Conservation (phyloP, 305 asterid species). For the Fraxinus velutina region DNA sequence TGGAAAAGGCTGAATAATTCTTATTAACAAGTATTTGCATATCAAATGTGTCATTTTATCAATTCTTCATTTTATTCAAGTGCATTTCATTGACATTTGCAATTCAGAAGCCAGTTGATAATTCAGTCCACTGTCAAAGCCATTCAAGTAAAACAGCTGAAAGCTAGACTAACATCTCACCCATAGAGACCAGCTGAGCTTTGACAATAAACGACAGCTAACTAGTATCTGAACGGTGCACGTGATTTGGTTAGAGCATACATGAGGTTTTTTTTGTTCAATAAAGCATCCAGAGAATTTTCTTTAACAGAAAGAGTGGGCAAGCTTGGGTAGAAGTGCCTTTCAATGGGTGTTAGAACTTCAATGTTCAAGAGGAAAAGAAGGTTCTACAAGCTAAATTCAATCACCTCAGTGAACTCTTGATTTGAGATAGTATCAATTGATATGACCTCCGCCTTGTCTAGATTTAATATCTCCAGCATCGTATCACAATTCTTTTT, state of each 20-base stretch:
- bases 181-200: conserved; percentile 3
- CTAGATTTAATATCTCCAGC: conserved; percentile 89
- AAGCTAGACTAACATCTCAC: conserved; percentile 4
- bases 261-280: background rate
- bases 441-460: conserved; percentile 81
- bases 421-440: conserved; percentile 94
- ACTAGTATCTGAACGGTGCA: background rate
- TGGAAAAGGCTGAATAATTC: conserved; percentile 1
- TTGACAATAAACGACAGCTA: background rate
- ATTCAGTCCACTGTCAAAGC: conserved; percentile 10
- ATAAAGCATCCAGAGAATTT: background rate
- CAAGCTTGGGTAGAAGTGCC: background rate
- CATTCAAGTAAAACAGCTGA: conserved; percentile 9
- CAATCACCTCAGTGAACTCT: conserved; percentile 92
- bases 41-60: background rate
- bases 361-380: conserved; percentile 9
- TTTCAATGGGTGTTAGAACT: conserved; percentile 1
- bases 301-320: background rate
- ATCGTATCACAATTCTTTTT: conserved; percentile 67
- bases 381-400: conserved; percentile 6
- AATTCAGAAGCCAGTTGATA: background rate
- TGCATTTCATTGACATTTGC: conserved; percentile 10
- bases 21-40: background rate
- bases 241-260: background rate
- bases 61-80: background rate